phyloP scores from a whole-genome alignment of 805 yeast genomes.

The Kuraishia ogatae region DNA sequence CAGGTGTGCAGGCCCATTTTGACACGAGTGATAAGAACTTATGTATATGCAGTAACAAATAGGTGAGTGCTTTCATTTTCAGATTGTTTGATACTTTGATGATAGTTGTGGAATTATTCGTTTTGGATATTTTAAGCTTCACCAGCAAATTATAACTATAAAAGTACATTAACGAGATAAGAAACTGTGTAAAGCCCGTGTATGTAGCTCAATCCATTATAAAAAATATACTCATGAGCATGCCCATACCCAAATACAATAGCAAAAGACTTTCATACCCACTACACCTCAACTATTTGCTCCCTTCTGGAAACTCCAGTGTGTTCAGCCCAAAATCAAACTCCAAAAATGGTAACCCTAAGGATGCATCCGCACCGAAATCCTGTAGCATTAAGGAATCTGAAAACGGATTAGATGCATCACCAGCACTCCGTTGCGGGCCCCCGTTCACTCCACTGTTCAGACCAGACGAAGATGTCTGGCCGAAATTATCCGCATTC shows the following conservation, averaged over 20 bases:
- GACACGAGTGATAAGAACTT: too few species aligned
- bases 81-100: too few species aligned
- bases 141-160: too few species aligned
- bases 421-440: background rate
- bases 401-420: conserved; percentile 14
- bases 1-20: too few species aligned
- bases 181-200: too few species aligned
- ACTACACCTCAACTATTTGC: background rate
- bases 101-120: too few species aligned
- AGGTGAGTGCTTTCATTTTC: too few species aligned
- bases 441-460: conserved; percentile 2
- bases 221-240: background rate
- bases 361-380: conserved; percentile 66
- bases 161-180: too few species aligned
- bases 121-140: too few species aligned
- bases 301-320: background rate
- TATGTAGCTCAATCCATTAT: too few species aligned
- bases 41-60: too few species aligned
- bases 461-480: background rate
- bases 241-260: background rate
- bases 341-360: conserved; percentile 63
- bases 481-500: background rate
- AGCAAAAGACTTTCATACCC: background rate
- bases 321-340: conserved; percentile 24
- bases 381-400: conserved; percentile 31